Conservation (phyloP, 148 eudicot species). For the Spergularia bocconei region DNA sequence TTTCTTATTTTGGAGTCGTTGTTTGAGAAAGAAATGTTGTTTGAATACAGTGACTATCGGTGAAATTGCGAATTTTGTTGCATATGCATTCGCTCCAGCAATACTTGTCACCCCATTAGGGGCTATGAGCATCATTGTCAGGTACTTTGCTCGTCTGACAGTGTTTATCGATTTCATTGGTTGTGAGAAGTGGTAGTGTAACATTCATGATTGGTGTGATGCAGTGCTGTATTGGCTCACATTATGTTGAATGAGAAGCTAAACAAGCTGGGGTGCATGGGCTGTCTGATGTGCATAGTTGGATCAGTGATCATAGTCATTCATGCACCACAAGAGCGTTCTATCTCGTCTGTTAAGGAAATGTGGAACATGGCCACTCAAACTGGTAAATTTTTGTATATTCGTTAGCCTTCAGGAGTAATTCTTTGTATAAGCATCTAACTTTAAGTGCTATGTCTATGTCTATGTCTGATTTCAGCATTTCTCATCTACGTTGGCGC, state of each 20-base stretch:
- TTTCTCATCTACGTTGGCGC: conserved; percentile 61
- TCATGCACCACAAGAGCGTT: conserved; percentile 69
- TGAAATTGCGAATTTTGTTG: conserved; percentile 71
- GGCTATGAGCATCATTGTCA: conserved; percentile 66
- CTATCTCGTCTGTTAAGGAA: conserved; percentile 54
- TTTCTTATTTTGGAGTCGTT: background rate
- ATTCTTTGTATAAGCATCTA: background rate
- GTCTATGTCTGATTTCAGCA: conserved; percentile 40
- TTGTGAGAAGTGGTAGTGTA: background rate
- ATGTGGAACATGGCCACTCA: conserved; percentile 64
- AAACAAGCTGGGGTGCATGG: conserved; percentile 49
- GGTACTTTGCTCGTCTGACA: conserved; percentile 31
- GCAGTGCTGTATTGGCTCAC: conserved; percentile 66
- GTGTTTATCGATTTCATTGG: background rate
- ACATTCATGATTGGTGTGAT: background rate
- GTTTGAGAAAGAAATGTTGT: conserved; percentile 5
- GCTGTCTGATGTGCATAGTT: conserved; percentile 58
- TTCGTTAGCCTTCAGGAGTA: background rate
- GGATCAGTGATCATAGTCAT: conserved; percentile 64
- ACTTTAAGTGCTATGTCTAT: background rate
- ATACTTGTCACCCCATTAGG: conserved; percentile 78
- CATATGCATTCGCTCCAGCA: conserved; percentile 83
- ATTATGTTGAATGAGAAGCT: conserved; percentile 56
- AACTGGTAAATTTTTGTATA: conserved; percentile 28
- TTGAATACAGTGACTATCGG: conserved; percentile 56